Base-by-base conservation (phyloP, 345 rosid genomes). In the Anacardium occidentale region DNA sequence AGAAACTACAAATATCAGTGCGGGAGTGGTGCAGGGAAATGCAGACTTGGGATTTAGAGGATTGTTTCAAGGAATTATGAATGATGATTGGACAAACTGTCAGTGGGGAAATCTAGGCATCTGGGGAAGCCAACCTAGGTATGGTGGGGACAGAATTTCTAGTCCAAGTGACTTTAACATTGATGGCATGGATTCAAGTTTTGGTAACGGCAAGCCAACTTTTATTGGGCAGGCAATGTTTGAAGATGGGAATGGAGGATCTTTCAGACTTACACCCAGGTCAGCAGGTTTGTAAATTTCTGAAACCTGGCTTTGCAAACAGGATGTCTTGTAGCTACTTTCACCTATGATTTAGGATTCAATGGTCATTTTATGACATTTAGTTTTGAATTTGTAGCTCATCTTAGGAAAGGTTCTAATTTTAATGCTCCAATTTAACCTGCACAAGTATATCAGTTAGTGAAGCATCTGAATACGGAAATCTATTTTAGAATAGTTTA, bases 321-420 rank as follows among this genome's bases (percentile, higher is more conserved):
- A 97, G 97, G 63, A 88, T 90, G 22, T 83, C 90, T 7, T 92
- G 98, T 74, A 86, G 84, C 76, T 92, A 63, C 84, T 83, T 88
- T 86, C 98, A 94, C 76, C 94, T 91, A 18, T 81, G 75, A 87
- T 69, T 79, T 62, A 62, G 60, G 64, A 68, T 42, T 60, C 45
- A 57, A 73, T 73, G 6, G 42, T 71, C 73, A 56, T 73, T 67
- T 69, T 65, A 75, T 62, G 70, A 68, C 73, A 78, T 73, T 62
- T 37, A 74, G 32, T 68, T 76, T 69, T 76, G 82, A 69, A 77
- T 51, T 64, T 76, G 67, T 82, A 74, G 64, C 76, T 74, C 61
- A 40, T 58, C 56, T 50, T 71, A 73, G 83, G 69, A 69, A 76
- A 50, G 8, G 42, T 65, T 51, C 57, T 32, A 22, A 1, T 55